Conservation (phyloP, 2,329 filamentous ascomycete genomes). For the Exophiala oligosperma region DNA sequence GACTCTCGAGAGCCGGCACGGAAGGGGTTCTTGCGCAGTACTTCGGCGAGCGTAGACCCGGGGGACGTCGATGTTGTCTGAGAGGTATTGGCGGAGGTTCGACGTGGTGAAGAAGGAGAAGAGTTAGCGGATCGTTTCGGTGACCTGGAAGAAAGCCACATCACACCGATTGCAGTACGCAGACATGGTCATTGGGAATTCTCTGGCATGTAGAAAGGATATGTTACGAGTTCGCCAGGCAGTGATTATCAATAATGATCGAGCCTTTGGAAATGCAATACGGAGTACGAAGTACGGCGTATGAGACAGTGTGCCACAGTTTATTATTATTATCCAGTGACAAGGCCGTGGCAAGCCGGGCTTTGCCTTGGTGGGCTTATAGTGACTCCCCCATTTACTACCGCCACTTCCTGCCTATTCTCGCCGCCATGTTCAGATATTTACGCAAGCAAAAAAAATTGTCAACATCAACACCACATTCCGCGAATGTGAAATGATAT, state of each 20-base stretch:
- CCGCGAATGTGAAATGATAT: conserved; percentile 3
- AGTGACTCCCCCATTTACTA: too few relatives aligned
- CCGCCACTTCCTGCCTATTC: too few relatives aligned
- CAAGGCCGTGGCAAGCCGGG: too few relatives aligned
- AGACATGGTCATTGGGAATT: conserved; percentile 15
- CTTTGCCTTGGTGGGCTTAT: too few relatives aligned
- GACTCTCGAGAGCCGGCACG: conserved; percentile 27
- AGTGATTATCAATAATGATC: too few relatives aligned
- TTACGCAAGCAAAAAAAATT: neutral
- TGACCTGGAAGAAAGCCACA: conserved; percentile 24
- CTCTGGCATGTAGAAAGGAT: too few relatives aligned
- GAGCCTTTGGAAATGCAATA: neutral
- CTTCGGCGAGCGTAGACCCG: conserved; percentile 43
- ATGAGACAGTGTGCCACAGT: too few relatives aligned
- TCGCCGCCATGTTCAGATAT: too few relatives aligned
- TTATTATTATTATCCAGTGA: too few relatives aligned
- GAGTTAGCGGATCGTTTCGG: conserved; percentile 22
- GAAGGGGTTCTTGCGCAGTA: conserved; percentile 47
- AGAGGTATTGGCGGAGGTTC: conserved; percentile 15
- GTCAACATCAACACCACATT: neutral
- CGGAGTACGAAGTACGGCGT: neutral
- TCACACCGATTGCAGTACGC: conserved; percentile 12
- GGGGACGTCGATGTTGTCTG: conserved; percentile 29
- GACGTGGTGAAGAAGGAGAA: conserved; percentile 6
- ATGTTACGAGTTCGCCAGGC: too few relatives aligned